Conservation (phyloP, 2,329 filamentous ascomycete species). For the Fusarium buharicum region DNA sequence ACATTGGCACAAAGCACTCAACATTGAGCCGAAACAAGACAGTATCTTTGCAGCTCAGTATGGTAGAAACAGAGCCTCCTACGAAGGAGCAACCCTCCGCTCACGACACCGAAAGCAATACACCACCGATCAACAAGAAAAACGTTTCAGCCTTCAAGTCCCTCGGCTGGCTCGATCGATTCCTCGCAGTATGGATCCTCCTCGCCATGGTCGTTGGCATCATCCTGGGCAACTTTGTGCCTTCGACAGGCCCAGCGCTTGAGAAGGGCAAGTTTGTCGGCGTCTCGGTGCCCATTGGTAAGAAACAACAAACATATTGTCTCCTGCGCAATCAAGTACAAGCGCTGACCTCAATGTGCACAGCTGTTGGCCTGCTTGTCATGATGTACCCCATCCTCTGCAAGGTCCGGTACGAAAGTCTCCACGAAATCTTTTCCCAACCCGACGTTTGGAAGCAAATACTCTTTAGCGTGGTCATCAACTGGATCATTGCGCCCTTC, state of each 20-base stretch:
- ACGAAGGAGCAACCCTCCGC: slow-evolving; percentile 8
- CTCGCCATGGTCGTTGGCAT: slow-evolving; percentile 82
- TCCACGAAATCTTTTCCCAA: slow-evolving; percentile 73
- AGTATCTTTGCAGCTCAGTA: neutral
- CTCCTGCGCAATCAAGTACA: no score
- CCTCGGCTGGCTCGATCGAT: slow-evolving; percentile 70
- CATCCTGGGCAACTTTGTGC: slow-evolving; percentile 79
- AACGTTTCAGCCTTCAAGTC: slow-evolving; percentile 60
- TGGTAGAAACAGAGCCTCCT: neutral
- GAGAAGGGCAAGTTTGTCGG: slow-evolving; percentile 78
- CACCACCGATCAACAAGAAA: neutral
- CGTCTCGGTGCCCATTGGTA: slow-evolving; percentile 73
- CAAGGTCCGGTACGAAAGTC: slow-evolving; percentile 81
- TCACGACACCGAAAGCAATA: slow-evolving; percentile 23
- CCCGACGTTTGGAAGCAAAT: slow-evolving; percentile 80
- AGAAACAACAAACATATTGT: neutral
- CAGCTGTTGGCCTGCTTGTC: slow-evolving; percentile 81
- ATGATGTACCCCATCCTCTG: slow-evolving; percentile 97
- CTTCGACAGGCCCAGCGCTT: slow-evolving; percentile 67
- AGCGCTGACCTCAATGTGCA: neutral
- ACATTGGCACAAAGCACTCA: neutral
- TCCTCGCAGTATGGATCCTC: slow-evolving; percentile 78
- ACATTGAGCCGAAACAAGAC: no score
- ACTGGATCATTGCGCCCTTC: slow-evolving; percentile 85
- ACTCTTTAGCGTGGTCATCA: slow-evolving; percentile 78